Evolutionary conservation across 2,329 filamentous ascomycete species (phyloP), one percentile per base, ranked within the genome.

Genomic region (Diplodia mutila): DNA sequence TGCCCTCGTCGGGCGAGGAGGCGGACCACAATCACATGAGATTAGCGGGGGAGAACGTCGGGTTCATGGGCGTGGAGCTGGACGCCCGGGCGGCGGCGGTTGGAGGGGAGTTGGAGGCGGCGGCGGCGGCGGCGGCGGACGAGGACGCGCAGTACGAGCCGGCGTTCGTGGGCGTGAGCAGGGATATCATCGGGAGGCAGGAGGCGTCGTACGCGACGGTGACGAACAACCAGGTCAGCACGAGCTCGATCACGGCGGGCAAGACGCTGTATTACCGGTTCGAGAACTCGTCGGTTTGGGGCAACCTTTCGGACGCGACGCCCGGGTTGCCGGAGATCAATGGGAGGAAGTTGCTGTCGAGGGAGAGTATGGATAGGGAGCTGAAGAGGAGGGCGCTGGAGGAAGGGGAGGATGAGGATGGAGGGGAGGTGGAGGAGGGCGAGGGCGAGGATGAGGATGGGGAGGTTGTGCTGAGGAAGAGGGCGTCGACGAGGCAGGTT

Each of bases 211-310:
- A 8, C 14, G 11, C 23, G 23, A 25, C 23, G 2, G 80, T 89
- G 67, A 80, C 77, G 12, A 93, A 94, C 74, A 93, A 97, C 76
- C 81, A 84, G 37, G 86, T 88, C 18, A 79, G 81, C 71, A 79
- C 81, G 49, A 81, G 85, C 71, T 90, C 91, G 67, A 81, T 95
- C 29, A 75, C 83, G 3, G 82, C 88, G 7, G 92, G 91, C 27
- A 81, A 81, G 49, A 88, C 86, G 9, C 83, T 88, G 61, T 84
- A 85, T 54, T 94, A 89, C 81, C 83, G 88, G 49, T 89, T 94
- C 71, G 82, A 86, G 37, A 85, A 85, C 70, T 77, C 83, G 14
- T 82, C 85, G 9, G 77, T 90, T 65, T 84, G 83, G 68, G 81
- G 83, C 2, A 77, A 80, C 4, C 77, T 80, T 67, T 72, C 72